A percentile compares a stretch with the other conserved stretches of the same genome.
Conservation (phyloP, 176 grass and related monocot genomes). For the Aegilops bicornis region DNA sequence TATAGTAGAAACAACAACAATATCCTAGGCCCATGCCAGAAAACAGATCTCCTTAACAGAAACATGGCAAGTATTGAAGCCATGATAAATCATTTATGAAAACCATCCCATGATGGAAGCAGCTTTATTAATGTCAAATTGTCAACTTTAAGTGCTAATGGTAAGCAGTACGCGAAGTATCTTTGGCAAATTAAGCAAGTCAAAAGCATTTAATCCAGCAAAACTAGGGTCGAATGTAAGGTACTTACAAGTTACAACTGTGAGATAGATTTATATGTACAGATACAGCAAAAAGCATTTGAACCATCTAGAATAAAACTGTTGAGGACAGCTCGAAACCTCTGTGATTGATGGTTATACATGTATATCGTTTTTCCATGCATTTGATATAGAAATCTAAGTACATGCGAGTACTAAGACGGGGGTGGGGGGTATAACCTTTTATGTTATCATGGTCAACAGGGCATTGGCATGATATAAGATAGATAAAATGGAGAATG, state of each 20-base stretch:
- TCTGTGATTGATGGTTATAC: background rate
- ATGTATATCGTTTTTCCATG: background rate
- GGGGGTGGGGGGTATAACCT: background rate
- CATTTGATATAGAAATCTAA: background rate
- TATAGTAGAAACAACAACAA: background rate
- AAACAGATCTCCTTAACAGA: background rate
- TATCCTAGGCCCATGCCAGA: background rate
- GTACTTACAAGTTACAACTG: conserved; percentile 21
- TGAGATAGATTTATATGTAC: background rate
- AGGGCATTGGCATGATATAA: conserved; percentile 16
- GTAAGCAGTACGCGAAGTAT: background rate
- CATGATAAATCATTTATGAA: conserved; percentile 8
- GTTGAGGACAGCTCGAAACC: background rate
- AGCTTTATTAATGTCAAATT: background rate
- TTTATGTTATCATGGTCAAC: conserved; percentile 15
- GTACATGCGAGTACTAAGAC: background rate
- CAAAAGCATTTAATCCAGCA: conserved; percentile 5
- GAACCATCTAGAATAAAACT: background rate
- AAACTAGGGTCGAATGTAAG: background rate
- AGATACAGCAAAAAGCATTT: background rate
- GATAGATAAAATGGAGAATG: background rate
- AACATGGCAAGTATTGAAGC: conserved; percentile 7
- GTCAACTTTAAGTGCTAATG: background rate
- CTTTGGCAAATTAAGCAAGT: background rate
- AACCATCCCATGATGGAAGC: background rate